Evolutionary conservation across 192 early-diverging fungal genomes (phyloP).

Genomic region (Backusella psychrophila): DNA sequence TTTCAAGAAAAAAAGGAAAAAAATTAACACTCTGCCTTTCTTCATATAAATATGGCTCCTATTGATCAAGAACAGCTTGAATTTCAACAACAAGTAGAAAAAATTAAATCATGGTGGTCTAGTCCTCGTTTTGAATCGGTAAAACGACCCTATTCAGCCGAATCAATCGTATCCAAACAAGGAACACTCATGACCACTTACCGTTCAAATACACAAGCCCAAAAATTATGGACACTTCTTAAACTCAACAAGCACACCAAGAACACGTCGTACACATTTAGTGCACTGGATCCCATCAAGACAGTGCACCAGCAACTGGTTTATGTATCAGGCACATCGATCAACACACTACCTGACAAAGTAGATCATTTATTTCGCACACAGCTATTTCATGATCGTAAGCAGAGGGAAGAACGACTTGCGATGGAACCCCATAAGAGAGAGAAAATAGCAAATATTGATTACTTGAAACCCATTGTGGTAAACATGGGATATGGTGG

Average conservation of each 20-base stretch:
- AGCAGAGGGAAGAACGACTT: constrained; percentile 89
- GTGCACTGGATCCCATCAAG: constrained; percentile 89
- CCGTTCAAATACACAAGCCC: constrained; percentile 83
- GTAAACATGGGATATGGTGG: constrained; percentile 97
- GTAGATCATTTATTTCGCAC: constrained; percentile 98
- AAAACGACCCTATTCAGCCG: constrained; percentile 82
- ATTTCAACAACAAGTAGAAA: constrained; percentile 78
- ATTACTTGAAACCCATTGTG: constrained; percentile 93
- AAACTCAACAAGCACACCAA: constrained; percentile 71
- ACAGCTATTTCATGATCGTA: constrained; percentile 96
- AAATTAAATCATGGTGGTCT: constrained; percentile 88
- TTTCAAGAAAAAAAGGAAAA: background rate
- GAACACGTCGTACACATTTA: constrained; percentile 90
- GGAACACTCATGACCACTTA: constrained; percentile 73
- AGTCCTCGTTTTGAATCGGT: constrained; percentile 80
- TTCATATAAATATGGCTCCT: constrained; percentile 9
- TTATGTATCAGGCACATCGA: constrained; percentile 96
- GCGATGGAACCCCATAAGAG: constrained; percentile 63
- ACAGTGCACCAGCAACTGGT: constrained; percentile 91
- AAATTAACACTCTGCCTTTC: background rate
- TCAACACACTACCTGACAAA: constrained; percentile 97
- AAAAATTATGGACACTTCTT: constrained; percentile 89
- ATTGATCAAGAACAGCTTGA: constrained; percentile 61
- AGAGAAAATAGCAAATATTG: constrained; percentile 61
- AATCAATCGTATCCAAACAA: constrained; percentile 85